phyloP scores from a whole-genome alignment of 306 rosid genomes.

The Vicia sativa region DNA sequence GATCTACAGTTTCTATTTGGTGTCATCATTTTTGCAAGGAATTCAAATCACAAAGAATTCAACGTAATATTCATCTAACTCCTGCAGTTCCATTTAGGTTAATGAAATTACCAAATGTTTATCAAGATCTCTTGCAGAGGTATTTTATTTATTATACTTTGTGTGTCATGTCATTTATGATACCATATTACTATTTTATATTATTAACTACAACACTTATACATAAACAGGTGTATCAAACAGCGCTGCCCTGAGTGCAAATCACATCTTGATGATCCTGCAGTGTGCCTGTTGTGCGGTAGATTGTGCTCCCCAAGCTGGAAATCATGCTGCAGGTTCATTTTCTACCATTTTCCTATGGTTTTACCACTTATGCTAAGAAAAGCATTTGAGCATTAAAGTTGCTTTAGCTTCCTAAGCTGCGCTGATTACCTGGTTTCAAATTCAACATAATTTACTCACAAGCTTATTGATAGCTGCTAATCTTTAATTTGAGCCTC shows the following conservation, averaged over 20 bases:
- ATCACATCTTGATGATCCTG: slow-evolving; percentile 72
- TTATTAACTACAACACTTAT: slow-evolving; percentile 14
- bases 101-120: slow-evolving; percentile 78
- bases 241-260: slow-evolving; percentile 78
- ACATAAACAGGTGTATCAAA: slow-evolving; percentile 68
- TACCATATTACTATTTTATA: slow-evolving; percentile 9
- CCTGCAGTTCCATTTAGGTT: slow-evolving; percentile 89
- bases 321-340: slow-evolving; percentile 95
- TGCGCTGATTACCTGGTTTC: background rate
- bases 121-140: slow-evolving; percentile 96
- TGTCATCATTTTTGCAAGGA: slow-evolving; percentile 69
- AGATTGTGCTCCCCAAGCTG: slow-evolving; percentile 85
- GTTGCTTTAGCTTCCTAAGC: slow-evolving; percentile 9
- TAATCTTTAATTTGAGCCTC: slow-evolving; percentile 6
- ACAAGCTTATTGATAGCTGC: slow-evolving; percentile 24
- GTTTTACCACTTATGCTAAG: slow-evolving; percentile 2
- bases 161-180: background rate
- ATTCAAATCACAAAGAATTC: slow-evolving; percentile 48
- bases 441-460: slow-evolving; percentile 31
- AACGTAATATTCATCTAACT: slow-evolving; percentile 52
- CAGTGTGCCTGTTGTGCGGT: slow-evolving; percentile 91
- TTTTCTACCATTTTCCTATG: slow-evolving; percentile 34
- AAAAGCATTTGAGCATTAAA: slow-evolving; percentile 27
- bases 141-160: slow-evolving; percentile 39
- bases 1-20: slow-evolving; percentile 70